phyloP scores from a whole-genome alignment of 495 filamentous ascomycete genomes.

The Xylona heveae region DNA sequence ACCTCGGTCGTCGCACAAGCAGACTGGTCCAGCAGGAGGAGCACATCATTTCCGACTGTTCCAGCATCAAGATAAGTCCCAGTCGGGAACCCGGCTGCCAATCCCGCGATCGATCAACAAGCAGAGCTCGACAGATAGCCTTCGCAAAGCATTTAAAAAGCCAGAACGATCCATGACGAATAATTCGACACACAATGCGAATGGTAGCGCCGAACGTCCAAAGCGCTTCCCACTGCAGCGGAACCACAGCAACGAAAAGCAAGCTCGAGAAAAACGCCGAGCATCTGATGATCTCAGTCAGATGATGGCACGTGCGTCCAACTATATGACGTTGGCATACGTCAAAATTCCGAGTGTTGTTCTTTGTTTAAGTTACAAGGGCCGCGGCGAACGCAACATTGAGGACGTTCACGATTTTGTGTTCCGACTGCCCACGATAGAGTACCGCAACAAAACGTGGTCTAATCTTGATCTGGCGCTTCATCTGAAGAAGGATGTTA shows the following conservation, averaged over 20 bases:
- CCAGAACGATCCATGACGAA: conserved; percentile 29
- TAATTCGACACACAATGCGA: conserved; percentile 20
- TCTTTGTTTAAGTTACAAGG: conserved; percentile 90
- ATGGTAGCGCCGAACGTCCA: conserved; percentile 22
- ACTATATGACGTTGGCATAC: conserved; percentile 92
- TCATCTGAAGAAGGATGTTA: conserved; percentile 80
- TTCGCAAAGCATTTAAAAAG: conserved; percentile 27
- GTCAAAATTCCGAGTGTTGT: conserved; percentile 90
- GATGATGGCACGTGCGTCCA: conserved; percentile 89
- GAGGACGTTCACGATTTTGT: conserved; percentile 95
- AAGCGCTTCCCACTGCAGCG: conserved; percentile 34
- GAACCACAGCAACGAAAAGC: conserved; percentile 22
- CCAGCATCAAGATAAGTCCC: conserved; percentile 14
- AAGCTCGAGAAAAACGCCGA: conserved; percentile 28
- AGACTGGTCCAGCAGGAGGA: too few relatives aligned
- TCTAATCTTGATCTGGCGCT: conserved; percentile 90
- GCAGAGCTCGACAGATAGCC: conserved; percentile 47
- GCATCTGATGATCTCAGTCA: conserved; percentile 84
- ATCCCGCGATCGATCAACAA: conserved; percentile 18
- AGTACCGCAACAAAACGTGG: conserved; percentile 98
- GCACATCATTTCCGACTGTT: conserved; percentile 32
- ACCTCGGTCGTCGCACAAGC: too few relatives aligned
- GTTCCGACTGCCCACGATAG: conserved; percentile 81
- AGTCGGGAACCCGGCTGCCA: conserved; percentile 5
- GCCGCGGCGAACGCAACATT: conserved; percentile 80